A percentile compares a stretch with the other conserved stretches of the same genome.
Conservation (phyloP, 169 alveolate genomes). For the Plasmodium gallinaceum region DNA sequence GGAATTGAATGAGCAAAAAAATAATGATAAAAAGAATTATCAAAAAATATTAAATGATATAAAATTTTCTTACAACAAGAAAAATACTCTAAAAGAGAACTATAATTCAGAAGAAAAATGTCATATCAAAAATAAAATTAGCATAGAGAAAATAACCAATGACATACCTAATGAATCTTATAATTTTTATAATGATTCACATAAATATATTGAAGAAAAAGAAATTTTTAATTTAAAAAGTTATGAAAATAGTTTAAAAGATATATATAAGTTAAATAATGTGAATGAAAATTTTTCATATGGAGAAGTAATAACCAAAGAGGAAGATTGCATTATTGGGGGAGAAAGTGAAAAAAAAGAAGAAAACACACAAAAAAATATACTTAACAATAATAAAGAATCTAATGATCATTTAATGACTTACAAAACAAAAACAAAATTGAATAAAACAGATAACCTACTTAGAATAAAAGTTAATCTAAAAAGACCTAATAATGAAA, state of each 20-base stretch:
- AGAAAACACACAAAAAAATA: no score
- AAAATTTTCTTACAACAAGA: background rate
- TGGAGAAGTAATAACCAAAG: no score
- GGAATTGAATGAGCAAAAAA: background rate
- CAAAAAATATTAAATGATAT: background rate
- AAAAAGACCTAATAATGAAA: background rate
- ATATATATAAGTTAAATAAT: no score
- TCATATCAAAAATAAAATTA: background rate
- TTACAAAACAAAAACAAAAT: background rate
- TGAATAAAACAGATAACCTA: background rate
- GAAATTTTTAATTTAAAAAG: no score
- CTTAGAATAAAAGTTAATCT: conserved; percentile 15
- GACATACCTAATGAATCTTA: background rate
- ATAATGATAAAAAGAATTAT: background rate
- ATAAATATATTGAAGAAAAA: background rate
- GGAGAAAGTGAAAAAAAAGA: no score
- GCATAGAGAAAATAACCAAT: background rate
- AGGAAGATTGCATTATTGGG: no score
- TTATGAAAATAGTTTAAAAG: no score
- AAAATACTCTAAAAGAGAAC: background rate
- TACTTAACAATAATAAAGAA: no score
- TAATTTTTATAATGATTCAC: background rate
- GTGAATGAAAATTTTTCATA: no score
- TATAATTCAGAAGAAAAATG: background rate
- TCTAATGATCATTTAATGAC: background rate